These are phyloP conservation scores for Aspergillus texensis DNA, from an alignment of 2,329 filamentous ascomycete genomes.

Conservation along the genomic window DNA sequence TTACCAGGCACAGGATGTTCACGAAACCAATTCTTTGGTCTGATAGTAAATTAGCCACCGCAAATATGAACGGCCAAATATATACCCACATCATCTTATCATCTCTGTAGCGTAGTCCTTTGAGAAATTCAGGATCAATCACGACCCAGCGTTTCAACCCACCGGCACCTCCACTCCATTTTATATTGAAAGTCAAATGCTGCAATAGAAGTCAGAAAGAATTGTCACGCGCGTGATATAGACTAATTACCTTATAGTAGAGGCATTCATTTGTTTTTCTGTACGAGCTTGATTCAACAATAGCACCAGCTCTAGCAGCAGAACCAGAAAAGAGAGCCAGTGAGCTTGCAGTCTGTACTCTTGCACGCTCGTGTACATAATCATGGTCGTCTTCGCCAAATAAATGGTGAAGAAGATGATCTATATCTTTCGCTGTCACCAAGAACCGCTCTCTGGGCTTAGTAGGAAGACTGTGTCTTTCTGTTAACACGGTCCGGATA, in stretches of 20 bases:
- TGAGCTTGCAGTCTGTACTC: constrained; percentile 13
- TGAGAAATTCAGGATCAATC: constrained; percentile 22
- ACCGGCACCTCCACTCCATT: constrained; percentile 12
- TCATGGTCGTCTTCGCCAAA: constrained; percentile 15
- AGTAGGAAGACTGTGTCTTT: constrained; percentile 15
- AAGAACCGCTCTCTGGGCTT: constrained; percentile 16
- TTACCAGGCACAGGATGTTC: no score
- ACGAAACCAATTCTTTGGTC: no score
- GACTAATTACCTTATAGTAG: constrained; percentile 16
- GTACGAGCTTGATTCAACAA: background rate
- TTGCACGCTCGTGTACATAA: constrained; percentile 14
- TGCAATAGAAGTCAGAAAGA: constrained; percentile 1
- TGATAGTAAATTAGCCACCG: no score
- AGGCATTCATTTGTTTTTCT: constrained; percentile 12
- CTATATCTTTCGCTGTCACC: constrained; percentile 21
- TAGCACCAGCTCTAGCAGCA: constrained; percentile 13
- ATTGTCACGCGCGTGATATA: background rate
- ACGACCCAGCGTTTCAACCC: constrained; percentile 18
- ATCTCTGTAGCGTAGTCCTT: constrained; percentile 13
- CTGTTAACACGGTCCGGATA: constrained; percentile 15
- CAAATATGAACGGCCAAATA: no score
- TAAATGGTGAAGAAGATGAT: constrained; percentile 15
- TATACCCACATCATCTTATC: no score
- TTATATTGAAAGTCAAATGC: constrained; percentile 22
- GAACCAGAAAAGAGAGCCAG: constrained; percentile 15